Evolutionary conservation across 129 eudicot genomes (phyloP).

Genomic region (Scalesia atractyloides): DNA sequence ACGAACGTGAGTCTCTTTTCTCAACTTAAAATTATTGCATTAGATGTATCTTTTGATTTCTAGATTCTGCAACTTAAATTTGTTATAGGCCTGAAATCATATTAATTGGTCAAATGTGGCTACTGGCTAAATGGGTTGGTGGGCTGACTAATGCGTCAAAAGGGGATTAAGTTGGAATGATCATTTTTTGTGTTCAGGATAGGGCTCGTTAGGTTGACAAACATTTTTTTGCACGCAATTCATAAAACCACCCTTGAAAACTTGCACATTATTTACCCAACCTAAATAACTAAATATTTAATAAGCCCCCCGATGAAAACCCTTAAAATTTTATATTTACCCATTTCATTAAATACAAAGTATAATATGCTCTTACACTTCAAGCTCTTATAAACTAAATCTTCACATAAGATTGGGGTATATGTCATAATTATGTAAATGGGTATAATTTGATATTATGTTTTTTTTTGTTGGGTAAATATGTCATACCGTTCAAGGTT

Average conservation of each 20-base stretch:
- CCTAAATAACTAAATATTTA: background rate
- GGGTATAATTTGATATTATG: background rate
- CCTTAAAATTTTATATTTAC: background rate
- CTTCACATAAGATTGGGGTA: background rate
- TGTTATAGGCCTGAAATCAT: background rate
- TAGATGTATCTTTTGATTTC: background rate
- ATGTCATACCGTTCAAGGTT: background rate
- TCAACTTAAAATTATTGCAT: background rate
- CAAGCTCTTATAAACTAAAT: background rate
- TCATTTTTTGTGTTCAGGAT: background rate
- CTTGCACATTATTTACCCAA: background rate
- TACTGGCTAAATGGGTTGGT: background rate
- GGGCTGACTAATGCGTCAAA: conserved; percentile 1
- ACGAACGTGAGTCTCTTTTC: conserved; percentile 72
- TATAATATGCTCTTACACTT: background rate
- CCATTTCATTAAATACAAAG: background rate
- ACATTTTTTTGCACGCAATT: background rate
- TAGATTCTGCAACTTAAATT: background rate
- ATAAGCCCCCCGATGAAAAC: background rate
- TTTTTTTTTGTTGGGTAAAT: background rate
- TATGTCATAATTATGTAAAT: background rate
- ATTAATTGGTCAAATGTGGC: background rate
- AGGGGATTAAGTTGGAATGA: background rate
- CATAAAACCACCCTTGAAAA: background rate
- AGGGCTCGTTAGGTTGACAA: background rate